Evolutionary conservation across 192 early-diverging fungal species (phyloP), one percentile per base, ranked within the genome.

Genomic region (Geranomyces variabilis): DNA sequence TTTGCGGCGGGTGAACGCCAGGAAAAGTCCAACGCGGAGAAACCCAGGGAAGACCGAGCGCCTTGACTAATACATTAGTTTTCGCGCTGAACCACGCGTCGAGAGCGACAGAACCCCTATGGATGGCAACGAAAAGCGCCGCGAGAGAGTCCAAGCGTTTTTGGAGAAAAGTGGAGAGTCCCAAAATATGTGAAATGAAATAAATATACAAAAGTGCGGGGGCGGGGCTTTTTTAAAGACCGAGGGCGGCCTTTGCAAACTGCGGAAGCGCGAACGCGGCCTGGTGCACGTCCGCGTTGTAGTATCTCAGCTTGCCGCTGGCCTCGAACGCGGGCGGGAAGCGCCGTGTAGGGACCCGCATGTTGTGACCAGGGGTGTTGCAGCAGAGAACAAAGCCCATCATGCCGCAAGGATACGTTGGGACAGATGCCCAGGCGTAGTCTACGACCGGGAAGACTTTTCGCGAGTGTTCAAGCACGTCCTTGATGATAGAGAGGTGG

Each of bases 331-430:
- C 51, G 17, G 51, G n/a, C 19, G 17, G 24, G 51, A 53, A 53
- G 15, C 51, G 51, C 28, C 58, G 29, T 19, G 58, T 60, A 34
- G 29, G 58, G 77, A 84, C 84, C 71, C 81, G 84, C 67, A 99
- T 78, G 78, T 91, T 86, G 41, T 85, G 77, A 19, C 85, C 81
- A 53, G 82, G 77, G 71, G 93, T 87, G 86, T 94, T 96, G 85
- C 90, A 90, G 84, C 94, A 96, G 63, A 99, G 77, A 71, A 98
- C 87, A 70, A 93, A 93, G 66, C 97, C 97, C 81, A 99, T 99
- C 79, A 96, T 93, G 48, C 97, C 97, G 75, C 89, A 91, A 46
- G 97, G 96, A 81, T 99, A 99, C 21, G 96, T 99, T 59, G 97
- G 97, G 73, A 99, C 93, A 47, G 90, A 91, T 33, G 90, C 90